phyloP scores from a whole-genome alignment of 306 rosid genomes.

The Corylus avellana region DNA sequence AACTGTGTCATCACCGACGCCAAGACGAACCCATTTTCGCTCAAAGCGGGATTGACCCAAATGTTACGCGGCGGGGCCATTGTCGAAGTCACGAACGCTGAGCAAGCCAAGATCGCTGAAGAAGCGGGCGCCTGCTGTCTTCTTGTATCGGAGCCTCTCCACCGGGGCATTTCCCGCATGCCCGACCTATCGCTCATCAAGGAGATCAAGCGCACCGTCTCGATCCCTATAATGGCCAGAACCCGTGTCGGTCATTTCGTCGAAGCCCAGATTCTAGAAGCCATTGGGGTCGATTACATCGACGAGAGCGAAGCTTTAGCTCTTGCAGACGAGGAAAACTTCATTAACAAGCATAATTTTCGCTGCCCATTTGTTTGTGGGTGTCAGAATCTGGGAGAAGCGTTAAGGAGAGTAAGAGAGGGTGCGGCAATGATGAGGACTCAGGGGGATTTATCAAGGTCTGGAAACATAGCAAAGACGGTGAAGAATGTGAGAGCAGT shows the following conservation, averaged over 20 bases:
- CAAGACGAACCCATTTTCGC: constrained; percentile 33
- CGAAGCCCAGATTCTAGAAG: constrained; percentile 79
- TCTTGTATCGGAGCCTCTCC: constrained; percentile 37
- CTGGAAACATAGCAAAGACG: constrained; percentile 45
- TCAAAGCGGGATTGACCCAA: constrained; percentile 50
- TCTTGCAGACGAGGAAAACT: constrained; percentile 54
- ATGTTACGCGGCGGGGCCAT: constrained; percentile 67
- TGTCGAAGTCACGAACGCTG: constrained; percentile 44
- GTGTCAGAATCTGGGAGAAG: constrained; percentile 61
- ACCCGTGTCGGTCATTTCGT: constrained; percentile 80
- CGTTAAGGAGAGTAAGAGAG: constrained; percentile 64
- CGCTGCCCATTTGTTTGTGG: constrained; percentile 59
- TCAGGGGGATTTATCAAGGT: constrained; percentile 54
- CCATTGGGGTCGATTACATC: constrained; percentile 60
- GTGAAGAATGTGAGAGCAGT: constrained; percentile 53
- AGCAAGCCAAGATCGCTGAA: constrained; percentile 75
- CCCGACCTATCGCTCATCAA: constrained; percentile 57
- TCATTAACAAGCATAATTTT: constrained; percentile 70
- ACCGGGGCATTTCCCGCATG: constrained; percentile 51
- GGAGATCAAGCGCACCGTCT: constrained; percentile 50
- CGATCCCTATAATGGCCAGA: constrained; percentile 62
- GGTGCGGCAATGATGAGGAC: constrained; percentile 68
- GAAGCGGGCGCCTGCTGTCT: constrained; percentile 69
- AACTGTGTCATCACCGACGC: constrained; percentile 53
- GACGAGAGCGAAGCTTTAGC: constrained; percentile 68